A percentile compares a stretch with the other conserved stretches of the same genome.
Evolutionary conservation across 768 basidiomycete genomes (phyloP).

Genomic region (Naematelia encephala): DNA sequence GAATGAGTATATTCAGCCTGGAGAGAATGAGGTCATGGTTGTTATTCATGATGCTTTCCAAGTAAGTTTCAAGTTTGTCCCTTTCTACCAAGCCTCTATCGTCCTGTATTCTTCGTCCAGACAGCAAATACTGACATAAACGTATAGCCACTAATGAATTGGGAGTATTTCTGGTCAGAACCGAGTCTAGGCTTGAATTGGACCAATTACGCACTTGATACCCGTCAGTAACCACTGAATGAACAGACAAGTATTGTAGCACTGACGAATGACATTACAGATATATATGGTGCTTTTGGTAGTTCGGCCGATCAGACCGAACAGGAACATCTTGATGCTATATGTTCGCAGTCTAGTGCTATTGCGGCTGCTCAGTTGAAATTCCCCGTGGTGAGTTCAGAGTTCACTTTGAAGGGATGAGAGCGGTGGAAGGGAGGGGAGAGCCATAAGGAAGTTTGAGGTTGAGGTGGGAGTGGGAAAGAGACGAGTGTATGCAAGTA

Average conservation of each 20-base stretch:
- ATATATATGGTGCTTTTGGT: conserved; percentile 39
- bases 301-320: conserved; percentile 18
- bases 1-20: conserved; percentile 24
- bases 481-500: background rate
- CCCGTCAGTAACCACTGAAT: conserved; percentile 19
- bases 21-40: conserved; percentile 31
- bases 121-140: background rate
- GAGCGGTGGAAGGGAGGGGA: too few relatives aligned
- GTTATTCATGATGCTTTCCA: conserved; percentile 46
- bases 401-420: background rate
- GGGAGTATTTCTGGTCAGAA: conserved; percentile 37
- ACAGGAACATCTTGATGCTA: conserved; percentile 38
- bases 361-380: conserved; percentile 28
- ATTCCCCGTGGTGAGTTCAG: conserved; percentile 33
- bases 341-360: conserved; percentile 19
- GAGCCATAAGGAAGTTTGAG: background rate
- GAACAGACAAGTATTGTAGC: background rate
- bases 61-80: conserved; percentile 3
- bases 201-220: conserved; percentile 43
- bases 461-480: background rate
- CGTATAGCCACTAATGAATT: conserved; percentile 26
- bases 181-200: conserved; percentile 27
- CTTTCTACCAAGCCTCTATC: background rate
- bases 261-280: conserved; percentile 12
- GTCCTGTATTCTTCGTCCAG: background rate